Evolutionary conservation across 129 eudicot genomes (phyloP), one percentile per base, ranked within the genome.

Genomic region (Ambrosia trifida): DNA sequence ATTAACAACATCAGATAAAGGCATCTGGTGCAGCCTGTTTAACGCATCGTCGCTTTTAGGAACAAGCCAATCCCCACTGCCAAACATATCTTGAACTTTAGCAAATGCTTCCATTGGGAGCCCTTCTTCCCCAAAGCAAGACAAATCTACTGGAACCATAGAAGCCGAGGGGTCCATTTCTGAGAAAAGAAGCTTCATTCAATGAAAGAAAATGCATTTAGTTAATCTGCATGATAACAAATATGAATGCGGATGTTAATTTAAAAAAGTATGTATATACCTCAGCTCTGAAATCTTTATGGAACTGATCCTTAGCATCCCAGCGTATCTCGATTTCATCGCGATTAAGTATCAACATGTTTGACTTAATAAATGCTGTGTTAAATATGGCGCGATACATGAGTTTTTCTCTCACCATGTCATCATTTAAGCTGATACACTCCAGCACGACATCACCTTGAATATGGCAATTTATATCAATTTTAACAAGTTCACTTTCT

Each of bases 371-470:
- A 65, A 95, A 95, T 17, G 96, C 86, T 9, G 97, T 90, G 83
- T 95, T 88, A 59, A 95, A 95, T 97, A 95, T 88, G 80, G 83
- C 89, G 3, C 89, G 85, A 51, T 90, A 90, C 88, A 90, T 87
- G 78, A 90, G 83, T 41, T 81, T 77, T 80, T 95, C 97, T 40
- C 83, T 88, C 68, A 75, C 89, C 85, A 79, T 76, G 79, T 88
- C 94, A 83, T 86, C 93, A 61, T 82, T 77, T 66, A 95, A 82
- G 94, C 79, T 82, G 68, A 81, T 78, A 83, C 97, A 95, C 86
- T 95, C 97, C 33, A 95, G 83, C 74, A 95, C 96, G 61, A 95
- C 88, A 77, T 95, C 99, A 50, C 99, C 99, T 90, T 88, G 96
- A 68, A 90, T 73, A 69, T 81, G 72, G 85, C 97, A 95, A 61